Base-by-base conservation (phyloP, 768 basidiomycete genomes). In the Agaricus subrufescens region DNA sequence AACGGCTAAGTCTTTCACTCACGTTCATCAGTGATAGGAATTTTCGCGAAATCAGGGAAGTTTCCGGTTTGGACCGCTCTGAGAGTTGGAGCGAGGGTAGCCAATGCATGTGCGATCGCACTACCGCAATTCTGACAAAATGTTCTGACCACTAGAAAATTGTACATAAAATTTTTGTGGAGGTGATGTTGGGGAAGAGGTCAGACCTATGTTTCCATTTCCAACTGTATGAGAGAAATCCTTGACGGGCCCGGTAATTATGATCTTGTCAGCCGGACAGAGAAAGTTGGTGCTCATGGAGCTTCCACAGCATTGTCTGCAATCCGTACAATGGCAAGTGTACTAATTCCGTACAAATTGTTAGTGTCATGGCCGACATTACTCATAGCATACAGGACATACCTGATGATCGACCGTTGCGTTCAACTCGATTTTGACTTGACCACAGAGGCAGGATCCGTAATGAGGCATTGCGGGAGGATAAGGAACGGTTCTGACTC, bases 21-120 rank as follows among this genome's bases (percentile, higher is more conserved):
- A 73, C 72, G 53, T 56, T 73, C 71, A 38, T 62, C 59, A 12
- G 43, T 52, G 44, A 73, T 58, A 3, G 70, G 70, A 34, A 72
- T 56, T 37, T 62, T 55, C 6, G 64, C 64, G 34, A 71, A 71
- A 30, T 64, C 64, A 14, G 44, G 31, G 50, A 73, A 72, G 58
- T 71, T 73, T 8, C 72, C 72, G 3, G 73, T 72, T 60, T 71
- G 71, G 31, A 74, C 65, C 11, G 71, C 73, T 37, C 68, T 70
- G 38, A 73, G 71, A 4, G 63, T 64, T 38, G 57, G 62, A 9
- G 67, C 19, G 19, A 19, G 19, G 19, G 19, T 19, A 19, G 19
- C 19, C 19, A 19, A 68, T 50, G 61, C 64, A 47, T 74, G 71
- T n/a, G 66, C 65, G 19, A 74, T 66, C 27, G 71, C 70, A 50